Percentiles rank a stretch among this genome's conserved stretches.
phyloP scores from a whole-genome alignment of 305 asterid species.

The Stenogyne calaminthoides region DNA sequence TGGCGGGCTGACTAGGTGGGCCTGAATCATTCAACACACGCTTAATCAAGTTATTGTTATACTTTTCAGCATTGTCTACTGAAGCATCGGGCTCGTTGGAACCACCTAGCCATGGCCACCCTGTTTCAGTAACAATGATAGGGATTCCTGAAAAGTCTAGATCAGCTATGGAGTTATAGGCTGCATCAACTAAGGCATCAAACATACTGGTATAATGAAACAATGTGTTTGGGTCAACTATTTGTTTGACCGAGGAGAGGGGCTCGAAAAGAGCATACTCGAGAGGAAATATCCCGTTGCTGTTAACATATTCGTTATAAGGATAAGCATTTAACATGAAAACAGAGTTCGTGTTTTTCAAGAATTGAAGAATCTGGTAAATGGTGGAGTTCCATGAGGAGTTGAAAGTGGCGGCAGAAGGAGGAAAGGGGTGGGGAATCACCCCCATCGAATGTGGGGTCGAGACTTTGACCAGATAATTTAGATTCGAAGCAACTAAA shows the following conservation, averaged over 20 bases:
- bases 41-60: slow-evolving; percentile 56
- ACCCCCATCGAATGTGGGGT: slow-evolving; percentile 83
- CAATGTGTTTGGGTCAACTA: slow-evolving; percentile 92
- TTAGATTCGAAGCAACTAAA: slow-evolving; percentile 73
- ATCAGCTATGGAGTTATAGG: slow-evolving; percentile 71
- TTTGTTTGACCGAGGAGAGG: slow-evolving; percentile 68
- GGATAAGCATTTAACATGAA: slow-evolving; percentile 92
- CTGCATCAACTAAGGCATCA: slow-evolving; percentile 90
- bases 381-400: slow-evolving; percentile 70
- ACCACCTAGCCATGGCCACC: slow-evolving; percentile 90
- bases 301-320: slow-evolving; percentile 62
- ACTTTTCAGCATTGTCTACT: slow-evolving; percentile 54
- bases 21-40: slow-evolving; percentile 73
- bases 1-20: slow-evolving; percentile 67
- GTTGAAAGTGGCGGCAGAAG: slow-evolving; percentile 77
- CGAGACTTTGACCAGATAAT: slow-evolving; percentile 66
- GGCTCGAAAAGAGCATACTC: slow-evolving; percentile 86
- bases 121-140: slow-evolving; percentile 83
- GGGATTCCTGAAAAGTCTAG: slow-evolving; percentile 75
- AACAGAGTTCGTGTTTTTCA: slow-evolving; percentile 72
- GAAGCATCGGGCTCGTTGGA: slow-evolving; percentile 71
- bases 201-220: slow-evolving; percentile 79
- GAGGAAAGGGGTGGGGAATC: slow-evolving; percentile 73
- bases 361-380: slow-evolving; percentile 74
- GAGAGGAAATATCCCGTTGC: slow-evolving; percentile 77